phyloP scores from a whole-genome alignment of 495 filamentous ascomycete genomes.

The Penicillium dipodomyicola region DNA sequence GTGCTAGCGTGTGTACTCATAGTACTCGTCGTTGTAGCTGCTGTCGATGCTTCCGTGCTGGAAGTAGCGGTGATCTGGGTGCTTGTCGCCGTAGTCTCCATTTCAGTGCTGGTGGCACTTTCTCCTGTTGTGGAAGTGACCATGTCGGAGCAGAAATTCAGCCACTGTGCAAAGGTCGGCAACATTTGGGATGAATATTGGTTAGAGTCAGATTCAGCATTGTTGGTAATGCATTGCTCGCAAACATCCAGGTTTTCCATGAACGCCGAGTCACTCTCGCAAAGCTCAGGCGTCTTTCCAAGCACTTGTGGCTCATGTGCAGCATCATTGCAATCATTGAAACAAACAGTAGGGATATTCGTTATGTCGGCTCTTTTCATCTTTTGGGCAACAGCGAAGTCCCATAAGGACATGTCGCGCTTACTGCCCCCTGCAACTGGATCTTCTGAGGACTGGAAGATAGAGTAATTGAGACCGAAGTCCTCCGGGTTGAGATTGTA shows the following conservation, averaged over 20 bases:
- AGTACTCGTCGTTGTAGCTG: not conserved
- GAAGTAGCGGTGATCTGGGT: conserved; percentile 8
- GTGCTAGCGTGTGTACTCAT: not conserved
- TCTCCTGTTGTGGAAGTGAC: conserved; percentile 1
- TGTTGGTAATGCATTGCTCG: conserved; percentile 21
- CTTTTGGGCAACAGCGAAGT: conserved; percentile 1
- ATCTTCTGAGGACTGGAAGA: conserved; percentile 44
- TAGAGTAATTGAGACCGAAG: conserved; percentile 61
- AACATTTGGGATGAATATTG: conserved; percentile 12
- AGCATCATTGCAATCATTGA: conserved; percentile 51
- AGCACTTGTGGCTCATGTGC: conserved; percentile 42
- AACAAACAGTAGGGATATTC: conserved; percentile 47
- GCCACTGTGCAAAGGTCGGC: conserved; percentile 21
- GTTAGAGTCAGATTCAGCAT: conserved; percentile 7
- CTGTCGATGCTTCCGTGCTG: not conserved
- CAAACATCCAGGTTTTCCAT: conserved; percentile 34
- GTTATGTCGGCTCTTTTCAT: conserved; percentile 9
- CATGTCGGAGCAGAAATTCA: conserved; percentile 22
- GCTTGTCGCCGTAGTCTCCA: conserved; percentile 2
- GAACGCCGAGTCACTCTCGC: conserved; percentile 44
- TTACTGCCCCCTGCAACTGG: conserved; percentile 4
- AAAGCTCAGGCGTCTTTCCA: conserved; percentile 49
- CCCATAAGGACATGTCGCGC: not conserved
- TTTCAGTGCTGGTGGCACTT: not conserved
- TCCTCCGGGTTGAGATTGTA: conserved; percentile 61